These are phyloP conservation scores for Mycena leptocephala DNA, from an alignment of 768 basidiomycete genomes.

Conservation along the genomic window DNA sequence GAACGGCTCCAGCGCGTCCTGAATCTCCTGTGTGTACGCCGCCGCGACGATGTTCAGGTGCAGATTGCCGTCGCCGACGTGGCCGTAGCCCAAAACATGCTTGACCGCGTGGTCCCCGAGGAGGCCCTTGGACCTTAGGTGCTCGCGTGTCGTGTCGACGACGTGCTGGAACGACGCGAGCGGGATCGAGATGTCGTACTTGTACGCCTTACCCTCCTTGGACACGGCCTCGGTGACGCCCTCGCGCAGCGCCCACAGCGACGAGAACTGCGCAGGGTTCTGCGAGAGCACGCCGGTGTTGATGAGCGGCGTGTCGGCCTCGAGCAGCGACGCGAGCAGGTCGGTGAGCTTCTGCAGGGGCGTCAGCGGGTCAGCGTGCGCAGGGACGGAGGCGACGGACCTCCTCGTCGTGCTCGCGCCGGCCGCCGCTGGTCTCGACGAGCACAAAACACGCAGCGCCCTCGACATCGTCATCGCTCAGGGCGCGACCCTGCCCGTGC, in stretches of 20 bases:
- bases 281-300: conserved; percentile 94
- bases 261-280: conserved; percentile 89
- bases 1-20: conserved; percentile 93
- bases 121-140: conserved; percentile 78
- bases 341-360: conserved; percentile 84
- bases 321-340: conserved; percentile 85
- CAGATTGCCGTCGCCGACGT: conserved; percentile 97
- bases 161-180: conserved; percentile 89
- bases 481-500: conserved; percentile 85
- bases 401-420: conserved; percentile 94
- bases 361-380: background rate
- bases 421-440: conserved; percentile 95
- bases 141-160: conserved; percentile 85
- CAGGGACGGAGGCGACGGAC: conserved; percentile 56
- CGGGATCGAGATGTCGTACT: conserved; percentile 96
- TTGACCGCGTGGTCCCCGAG: conserved; percentile 83
- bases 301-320: conserved; percentile 82
- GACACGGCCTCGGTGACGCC: conserved; percentile 93
- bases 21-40: conserved; percentile 86
- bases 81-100: conserved; percentile 94
- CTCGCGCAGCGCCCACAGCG: conserved; percentile 94
- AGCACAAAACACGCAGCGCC: conserved; percentile 92
- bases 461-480: conserved; percentile 81
- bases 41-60: conserved; percentile 94
- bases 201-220: conserved; percentile 96